Evolutionary conservation across 495 filamentous ascomycete species (phyloP).

Genomic region (Xylaria acuta): DNA sequence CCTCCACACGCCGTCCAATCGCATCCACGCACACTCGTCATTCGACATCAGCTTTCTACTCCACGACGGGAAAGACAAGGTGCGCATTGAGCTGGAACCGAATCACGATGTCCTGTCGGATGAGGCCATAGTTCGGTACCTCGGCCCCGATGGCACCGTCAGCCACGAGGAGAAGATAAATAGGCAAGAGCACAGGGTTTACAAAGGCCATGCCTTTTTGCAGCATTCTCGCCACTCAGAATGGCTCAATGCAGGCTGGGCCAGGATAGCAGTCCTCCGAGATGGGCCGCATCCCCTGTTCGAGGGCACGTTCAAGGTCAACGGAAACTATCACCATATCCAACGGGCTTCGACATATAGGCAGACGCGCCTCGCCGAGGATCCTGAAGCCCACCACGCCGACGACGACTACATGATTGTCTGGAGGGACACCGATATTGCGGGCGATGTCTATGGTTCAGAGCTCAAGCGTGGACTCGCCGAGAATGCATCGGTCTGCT

Average conservation of each 20-base stretch:
- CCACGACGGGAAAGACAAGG: conserved; percentile 66
- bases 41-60: conserved; percentile 86
- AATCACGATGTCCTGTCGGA: conserved; percentile 89
- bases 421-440: conserved; percentile 88
- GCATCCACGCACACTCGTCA: conserved; percentile 75
- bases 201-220: conserved; percentile 78
- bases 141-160: conserved; percentile 72
- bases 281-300: conserved; percentile 85
- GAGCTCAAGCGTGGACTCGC: conserved; percentile 46
- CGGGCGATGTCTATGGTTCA: conserved; percentile 30
- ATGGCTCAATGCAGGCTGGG: conserved; percentile 87
- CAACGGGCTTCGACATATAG: conserved; percentile 77
- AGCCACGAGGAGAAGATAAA: conserved; percentile 67
- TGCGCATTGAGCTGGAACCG: conserved; percentile 85
- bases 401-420: conserved; percentile 86
- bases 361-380: conserved; percentile 73
- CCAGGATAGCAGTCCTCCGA: conserved; percentile 73
- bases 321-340: conserved; percentile 85
- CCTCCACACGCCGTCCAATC: conserved; percentile 79
- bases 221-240: conserved; percentile 62
- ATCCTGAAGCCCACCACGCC: conserved; percentile 67
- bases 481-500: conserved; percentile 54
- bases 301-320: conserved; percentile 85
- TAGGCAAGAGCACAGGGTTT: conserved; percentile 78
- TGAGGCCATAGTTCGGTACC: conserved; percentile 74